Percentiles rank a stretch among this genome's conserved stretches.
Conservation (phyloP, 2,329 filamentous ascomycete species). For the Parafenestella ontariensis region DNA sequence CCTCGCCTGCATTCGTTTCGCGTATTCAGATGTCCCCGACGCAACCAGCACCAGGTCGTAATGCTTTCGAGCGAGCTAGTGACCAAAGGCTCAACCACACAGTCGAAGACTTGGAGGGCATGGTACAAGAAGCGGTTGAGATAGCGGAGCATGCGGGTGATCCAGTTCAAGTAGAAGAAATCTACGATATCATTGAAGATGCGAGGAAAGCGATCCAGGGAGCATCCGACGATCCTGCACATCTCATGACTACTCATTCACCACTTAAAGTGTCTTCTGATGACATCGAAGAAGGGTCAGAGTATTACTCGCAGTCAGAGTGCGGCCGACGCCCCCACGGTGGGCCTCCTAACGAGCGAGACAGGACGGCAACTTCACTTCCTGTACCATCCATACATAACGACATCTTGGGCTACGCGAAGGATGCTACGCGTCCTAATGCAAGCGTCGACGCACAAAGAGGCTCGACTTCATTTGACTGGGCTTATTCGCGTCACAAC, state of each 20-base stretch:
- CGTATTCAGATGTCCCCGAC: conserved; percentile 29
- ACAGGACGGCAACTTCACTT: not conserved
- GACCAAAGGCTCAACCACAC: conserved; percentile 37
- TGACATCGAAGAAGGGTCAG: conserved; percentile 6
- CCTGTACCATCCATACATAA: not conserved
- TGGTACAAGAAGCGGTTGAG: conserved; percentile 52
- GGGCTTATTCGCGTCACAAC: conserved; percentile 31
- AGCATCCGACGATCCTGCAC: conserved; percentile 30
- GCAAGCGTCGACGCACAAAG: conserved; percentile 12
- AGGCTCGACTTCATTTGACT: conserved; percentile 32
- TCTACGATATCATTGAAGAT: conserved; percentile 50
- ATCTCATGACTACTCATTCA: conserved; percentile 29
- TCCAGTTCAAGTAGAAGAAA: conserved; percentile 44
- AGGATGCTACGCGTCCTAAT: not conserved
- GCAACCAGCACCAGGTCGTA: conserved; percentile 26
- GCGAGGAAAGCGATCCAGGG: conserved; percentile 47
- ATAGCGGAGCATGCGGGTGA: conserved; percentile 46
- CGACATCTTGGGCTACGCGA: not conserved
- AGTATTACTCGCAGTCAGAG: conserved; percentile 6
- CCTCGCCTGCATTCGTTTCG: conserved; percentile 19
- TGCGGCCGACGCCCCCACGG: not conserved
- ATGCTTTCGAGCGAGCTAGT: conserved; percentile 25
- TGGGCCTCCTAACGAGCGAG: not conserved
- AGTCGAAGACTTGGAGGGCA: conserved; percentile 51
- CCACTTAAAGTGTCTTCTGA: conserved; percentile 26